Percentiles rank a stretch among this genome's conserved stretches.
phyloP scores from a whole-genome alignment of 345 rosid genomes.

The Hibiscus mutabilis region DNA sequence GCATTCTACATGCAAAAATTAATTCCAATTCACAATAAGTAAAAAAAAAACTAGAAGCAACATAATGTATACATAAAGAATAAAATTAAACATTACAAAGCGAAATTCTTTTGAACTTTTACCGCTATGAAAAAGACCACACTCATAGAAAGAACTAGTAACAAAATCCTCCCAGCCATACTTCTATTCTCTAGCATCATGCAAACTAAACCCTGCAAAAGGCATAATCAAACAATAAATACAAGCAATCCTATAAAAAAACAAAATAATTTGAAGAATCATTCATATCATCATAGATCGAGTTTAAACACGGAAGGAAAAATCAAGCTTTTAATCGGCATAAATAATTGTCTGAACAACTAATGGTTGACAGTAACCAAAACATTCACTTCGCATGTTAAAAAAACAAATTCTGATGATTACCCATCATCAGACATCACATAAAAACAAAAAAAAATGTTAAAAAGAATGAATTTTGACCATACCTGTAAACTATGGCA shows the following conservation, averaged over 20 bases:
- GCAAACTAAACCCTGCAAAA: constrained; percentile 6
- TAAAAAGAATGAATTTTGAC: no score
- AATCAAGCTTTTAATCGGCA: not conserved
- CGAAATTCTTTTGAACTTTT: not conserved
- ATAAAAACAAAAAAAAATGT: no score
- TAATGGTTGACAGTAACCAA: not conserved
- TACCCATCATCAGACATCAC: no score
- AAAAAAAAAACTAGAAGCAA: not conserved
- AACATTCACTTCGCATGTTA: not conserved
- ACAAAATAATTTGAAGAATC: not conserved
- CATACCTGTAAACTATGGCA: not conserved
- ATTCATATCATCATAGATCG: not conserved
- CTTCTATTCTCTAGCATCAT: not conserved
- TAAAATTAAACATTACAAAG: not conserved
- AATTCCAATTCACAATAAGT: constrained; percentile 1
- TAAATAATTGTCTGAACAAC: not conserved
- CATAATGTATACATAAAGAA: not conserved
- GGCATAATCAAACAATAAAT: not conserved
- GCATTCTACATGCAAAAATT: constrained; percentile 39
- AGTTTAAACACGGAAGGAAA: not conserved
- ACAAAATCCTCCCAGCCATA: constrained; percentile 8
- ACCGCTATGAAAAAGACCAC: not conserved
- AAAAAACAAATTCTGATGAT: not conserved
- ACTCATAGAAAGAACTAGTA: constrained; percentile 3
- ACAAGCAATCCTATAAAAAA: not conserved